Conservation (phyloP, 306 rosid species). For the Pterocarpus macrocarpus region DNA sequence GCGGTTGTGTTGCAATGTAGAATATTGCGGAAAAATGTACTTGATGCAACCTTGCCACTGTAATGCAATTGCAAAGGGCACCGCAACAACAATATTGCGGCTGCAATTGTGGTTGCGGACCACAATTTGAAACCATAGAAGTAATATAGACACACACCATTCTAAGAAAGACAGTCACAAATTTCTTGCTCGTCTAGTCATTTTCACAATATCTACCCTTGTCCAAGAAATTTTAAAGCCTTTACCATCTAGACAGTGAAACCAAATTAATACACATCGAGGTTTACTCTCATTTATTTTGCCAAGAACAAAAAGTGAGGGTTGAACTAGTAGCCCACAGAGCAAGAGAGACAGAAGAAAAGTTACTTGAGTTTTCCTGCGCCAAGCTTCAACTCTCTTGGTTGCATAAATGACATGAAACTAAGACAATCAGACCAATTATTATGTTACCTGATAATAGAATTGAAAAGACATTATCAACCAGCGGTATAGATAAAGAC, state of each 20-base stretch:
- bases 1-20: no score
- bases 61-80: no score
- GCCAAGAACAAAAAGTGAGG: neutral
- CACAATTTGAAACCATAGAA: no score
- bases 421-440: slow-evolving; percentile 41
- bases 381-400: slow-evolving; percentile 74
- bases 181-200: slow-evolving; percentile 49
- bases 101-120: no score
- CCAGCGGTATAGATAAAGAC: neutral
- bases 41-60: no score
- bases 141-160: neutral
- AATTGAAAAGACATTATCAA: neutral
- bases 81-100: no score
- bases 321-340: neutral
- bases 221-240: slow-evolving; percentile 38
- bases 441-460: neutral
- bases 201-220: slow-evolving; percentile 57
- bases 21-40: no score
- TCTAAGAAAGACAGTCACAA: neutral
- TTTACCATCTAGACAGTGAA: slow-evolving; percentile 50
- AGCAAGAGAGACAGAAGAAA: neutral
- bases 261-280: neutral
- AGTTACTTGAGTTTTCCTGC: slow-evolving; percentile 39
- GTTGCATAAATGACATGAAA: slow-evolving; percentile 65
- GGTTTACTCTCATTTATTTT: neutral